A percentile compares a stretch with the other conserved stretches of the same genome.
Evolutionary conservation across 306 rosid species (phyloP).

Genomic region (Hippophae gyantsensis): DNA sequence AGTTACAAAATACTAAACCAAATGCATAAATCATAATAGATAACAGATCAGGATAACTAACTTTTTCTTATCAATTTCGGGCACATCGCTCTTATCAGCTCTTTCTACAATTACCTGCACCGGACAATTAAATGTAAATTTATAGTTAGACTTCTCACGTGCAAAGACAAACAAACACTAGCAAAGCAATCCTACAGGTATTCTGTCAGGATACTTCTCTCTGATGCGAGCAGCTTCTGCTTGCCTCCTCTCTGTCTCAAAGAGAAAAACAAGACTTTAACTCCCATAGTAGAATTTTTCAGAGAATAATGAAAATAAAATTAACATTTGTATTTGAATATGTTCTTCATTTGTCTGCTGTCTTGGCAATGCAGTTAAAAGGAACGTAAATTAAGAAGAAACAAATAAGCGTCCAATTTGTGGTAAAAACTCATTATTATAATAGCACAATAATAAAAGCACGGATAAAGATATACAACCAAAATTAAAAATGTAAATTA

Average conservation of each 20-base stretch:
- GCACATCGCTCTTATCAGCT: constrained; percentile 60
- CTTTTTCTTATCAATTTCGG: constrained; percentile 60
- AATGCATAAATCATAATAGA: not conserved
- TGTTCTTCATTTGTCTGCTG: too few species aligned
- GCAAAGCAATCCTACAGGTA: constrained; percentile 41
- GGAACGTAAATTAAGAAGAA: too few species aligned
- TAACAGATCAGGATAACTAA: constrained; percentile 18
- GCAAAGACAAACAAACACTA: not conserved
- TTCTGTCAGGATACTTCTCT: constrained; percentile 61
- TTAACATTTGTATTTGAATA: too few species aligned
- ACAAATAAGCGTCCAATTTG: too few species aligned
- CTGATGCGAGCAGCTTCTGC: constrained; percentile 60
- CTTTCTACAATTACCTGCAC: constrained; percentile 62
- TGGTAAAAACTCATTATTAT: too few species aligned
- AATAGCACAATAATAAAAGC: too few species aligned
- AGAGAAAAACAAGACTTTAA: constrained; percentile 1
- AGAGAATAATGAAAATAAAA: too few species aligned
- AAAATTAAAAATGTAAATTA: too few species aligned
- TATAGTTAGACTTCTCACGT: not conserved
- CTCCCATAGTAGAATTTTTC: too few species aligned
- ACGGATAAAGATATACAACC: too few species aligned
- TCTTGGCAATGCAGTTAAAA: too few species aligned
- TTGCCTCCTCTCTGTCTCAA: constrained; percentile 45
- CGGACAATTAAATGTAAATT: not conserved
- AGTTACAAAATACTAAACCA: too few species aligned